phyloP scores from a whole-genome alignment of 441 rosid species.

The Sinapis alba region DNA sequence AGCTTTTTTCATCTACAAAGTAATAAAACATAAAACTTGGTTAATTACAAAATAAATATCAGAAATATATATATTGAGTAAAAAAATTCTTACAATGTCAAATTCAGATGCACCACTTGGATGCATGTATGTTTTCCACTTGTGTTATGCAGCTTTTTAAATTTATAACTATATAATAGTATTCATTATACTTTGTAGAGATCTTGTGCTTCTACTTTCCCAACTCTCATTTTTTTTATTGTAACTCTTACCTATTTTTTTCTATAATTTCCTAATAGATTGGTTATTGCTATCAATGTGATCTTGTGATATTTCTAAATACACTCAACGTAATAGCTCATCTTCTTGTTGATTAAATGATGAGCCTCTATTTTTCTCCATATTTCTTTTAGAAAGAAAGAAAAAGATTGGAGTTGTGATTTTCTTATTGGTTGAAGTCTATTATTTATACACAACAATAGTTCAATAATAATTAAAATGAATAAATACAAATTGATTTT shows the following conservation, averaged over 20 bases:
- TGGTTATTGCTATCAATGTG: neutral
- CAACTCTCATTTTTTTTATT: neutral
- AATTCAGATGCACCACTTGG: neutral
- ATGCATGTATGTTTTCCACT: neutral
- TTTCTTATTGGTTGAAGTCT: neutral
- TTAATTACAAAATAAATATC: too few relatives aligned
- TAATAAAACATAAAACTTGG: neutral
- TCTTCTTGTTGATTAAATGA: neutral
- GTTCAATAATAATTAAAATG: neutral
- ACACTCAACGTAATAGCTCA: neutral
- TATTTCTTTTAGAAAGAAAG: neutral
- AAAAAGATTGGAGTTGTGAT: neutral
- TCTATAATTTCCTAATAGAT: neutral
- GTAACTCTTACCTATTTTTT: neutral
- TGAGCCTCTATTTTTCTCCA: neutral
- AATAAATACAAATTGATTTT: too few relatives aligned
- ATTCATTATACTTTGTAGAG: neutral
- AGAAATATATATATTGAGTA: neutral
- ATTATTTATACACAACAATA: neutral
- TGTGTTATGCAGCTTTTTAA: neutral
- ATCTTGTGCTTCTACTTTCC: neutral
- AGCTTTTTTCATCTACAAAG: too few relatives aligned
- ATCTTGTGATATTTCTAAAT: neutral
- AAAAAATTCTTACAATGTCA: neutral
- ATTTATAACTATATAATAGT: neutral